Evolutionary conservation across 2,329 filamentous ascomycete species (phyloP), one percentile per base, ranked within the genome.

Genomic region (Alternaria solani): DNA sequence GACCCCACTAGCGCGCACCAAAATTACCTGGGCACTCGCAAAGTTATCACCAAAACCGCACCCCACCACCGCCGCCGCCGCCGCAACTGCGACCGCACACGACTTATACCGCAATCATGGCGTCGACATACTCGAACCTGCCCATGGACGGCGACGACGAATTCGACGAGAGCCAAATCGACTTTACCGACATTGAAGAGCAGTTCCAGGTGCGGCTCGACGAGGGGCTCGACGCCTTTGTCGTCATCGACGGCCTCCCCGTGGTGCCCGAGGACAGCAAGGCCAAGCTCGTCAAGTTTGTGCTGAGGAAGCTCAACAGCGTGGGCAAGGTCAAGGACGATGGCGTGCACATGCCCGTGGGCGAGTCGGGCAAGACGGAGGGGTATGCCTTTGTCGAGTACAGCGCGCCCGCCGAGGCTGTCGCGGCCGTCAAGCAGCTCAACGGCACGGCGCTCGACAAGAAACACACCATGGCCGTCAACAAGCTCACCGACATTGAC

Each of bases 401-500:
- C 81, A 91, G 93, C 65, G 93, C 93, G 12, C 86, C 95, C 58
- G 92, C 91, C 75, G 94, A 98, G 83, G 95, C 95, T 28, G 86
- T 92, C 57, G 92, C 92, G 55, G 95, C 94, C 57, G 92, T 94
- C 71, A 94, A 96, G 80, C 88, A 91, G 74, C 90, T 99, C 61
- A 89, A 99, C 80, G 88, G 88, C 73, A 89, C 91, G 6, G 88
- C 94, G 44, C 91, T 99, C 74, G 95, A 99, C 84, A 98, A 96
- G 87, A 97, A 90, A 83, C 94, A 99, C 86, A 97, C 88, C 53
- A 88, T 99, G 72, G 87, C 90, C 66, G 94, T 99, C 72, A 99
- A 99, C 88, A 99, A 99, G 83, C 87, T 99, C 73, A 97, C 94
- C 73, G 95, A 99, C 78, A 94, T 99, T 75, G 95, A 99, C 79